Conservation (phyloP, 495 filamentous ascomycete genomes). For the Lineolata rhizophorae region DNA sequence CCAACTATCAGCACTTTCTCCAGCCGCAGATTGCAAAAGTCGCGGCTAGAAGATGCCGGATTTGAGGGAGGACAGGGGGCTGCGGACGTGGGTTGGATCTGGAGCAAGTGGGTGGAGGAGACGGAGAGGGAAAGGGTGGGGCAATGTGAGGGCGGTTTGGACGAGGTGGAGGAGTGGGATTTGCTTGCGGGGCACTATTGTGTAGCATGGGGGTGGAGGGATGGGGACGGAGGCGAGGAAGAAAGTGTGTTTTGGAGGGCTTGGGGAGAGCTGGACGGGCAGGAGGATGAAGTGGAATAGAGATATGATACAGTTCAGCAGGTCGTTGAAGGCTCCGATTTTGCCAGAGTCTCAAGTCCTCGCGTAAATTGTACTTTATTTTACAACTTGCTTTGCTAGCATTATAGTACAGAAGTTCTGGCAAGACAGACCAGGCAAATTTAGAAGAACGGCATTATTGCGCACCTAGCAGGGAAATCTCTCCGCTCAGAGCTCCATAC, state of each 20-base stretch:
- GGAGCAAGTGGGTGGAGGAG: slow-evolving; percentile 45
- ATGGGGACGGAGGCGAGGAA: slow-evolving; percentile 13
- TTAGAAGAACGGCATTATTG: too few species aligned
- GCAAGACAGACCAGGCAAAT: too few species aligned
- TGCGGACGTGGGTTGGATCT: slow-evolving; percentile 51
- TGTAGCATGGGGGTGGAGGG: slow-evolving; percentile 64
- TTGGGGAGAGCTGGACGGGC: slow-evolving; percentile 6
- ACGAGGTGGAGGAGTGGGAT: slow-evolving; percentile 92
- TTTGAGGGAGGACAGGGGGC: slow-evolving; percentile 31
- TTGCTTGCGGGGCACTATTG: slow-evolving; percentile 79
- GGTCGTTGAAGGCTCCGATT: too few species aligned
- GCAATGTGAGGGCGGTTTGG: slow-evolving; percentile 54
- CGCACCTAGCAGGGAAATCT: too few species aligned
- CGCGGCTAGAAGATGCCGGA: slow-evolving; percentile 40
- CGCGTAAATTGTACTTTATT: too few species aligned
- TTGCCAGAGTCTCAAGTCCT: too few species aligned
- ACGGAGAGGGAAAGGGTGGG: slow-evolving; percentile 67
- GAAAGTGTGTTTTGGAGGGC: slow-evolving; percentile 9
- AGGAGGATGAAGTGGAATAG: slow-evolving; percentile 4
- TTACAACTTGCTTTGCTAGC: too few species aligned
- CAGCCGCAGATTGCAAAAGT: slow-evolving; percentile 38
- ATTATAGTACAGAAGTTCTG: too few species aligned
- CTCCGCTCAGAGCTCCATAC: too few species aligned
- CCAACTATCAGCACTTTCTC: slow-evolving; percentile 59
- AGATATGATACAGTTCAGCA: too few species aligned